Evolutionary conservation across 176 grass and related monocot species (phyloP).

Genomic region (Avena insularis): DNA sequence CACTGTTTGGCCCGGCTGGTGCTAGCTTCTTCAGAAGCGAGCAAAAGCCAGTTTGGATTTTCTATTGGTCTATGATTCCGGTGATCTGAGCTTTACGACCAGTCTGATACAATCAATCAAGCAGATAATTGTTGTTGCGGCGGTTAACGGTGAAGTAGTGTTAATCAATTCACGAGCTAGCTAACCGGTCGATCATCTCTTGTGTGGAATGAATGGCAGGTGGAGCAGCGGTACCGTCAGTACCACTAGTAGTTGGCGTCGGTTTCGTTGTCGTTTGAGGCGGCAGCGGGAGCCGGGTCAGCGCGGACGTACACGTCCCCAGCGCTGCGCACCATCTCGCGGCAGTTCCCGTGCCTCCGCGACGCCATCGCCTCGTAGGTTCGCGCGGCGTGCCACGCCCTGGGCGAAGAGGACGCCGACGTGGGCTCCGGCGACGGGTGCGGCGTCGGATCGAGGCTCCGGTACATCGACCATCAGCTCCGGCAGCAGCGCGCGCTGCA

Average conservation of each 20-base stretch:
- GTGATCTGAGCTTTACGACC: too few species aligned
- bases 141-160: too few species aligned
- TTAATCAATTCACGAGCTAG: too few species aligned
- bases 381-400: constrained; percentile 60
- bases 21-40: constrained; percentile 21
- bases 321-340: constrained; percentile 91
- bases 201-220: too few species aligned
- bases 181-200: too few species aligned
- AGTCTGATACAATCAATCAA: neutral
- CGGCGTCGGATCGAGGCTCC: constrained; percentile 65
- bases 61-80: neutral
- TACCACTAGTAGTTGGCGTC: too few species aligned
- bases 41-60: constrained; percentile 7
- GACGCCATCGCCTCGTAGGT: constrained; percentile 85
- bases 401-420: constrained; percentile 71
- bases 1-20: constrained; percentile 15
- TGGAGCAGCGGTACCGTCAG: too few species aligned
- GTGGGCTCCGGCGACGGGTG: constrained; percentile 47
- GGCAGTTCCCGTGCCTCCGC: constrained; percentile 91
- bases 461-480: constrained; percentile 96
- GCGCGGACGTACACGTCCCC: constrained; percentile 90
- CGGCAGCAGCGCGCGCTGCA: constrained; percentile 94
- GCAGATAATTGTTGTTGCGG: too few species aligned
- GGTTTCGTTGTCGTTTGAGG: too few species aligned
- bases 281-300: constrained; percentile 49